Conservation (phyloP, 768 basidiomycete species). For the Lentinula raphanica region DNA sequence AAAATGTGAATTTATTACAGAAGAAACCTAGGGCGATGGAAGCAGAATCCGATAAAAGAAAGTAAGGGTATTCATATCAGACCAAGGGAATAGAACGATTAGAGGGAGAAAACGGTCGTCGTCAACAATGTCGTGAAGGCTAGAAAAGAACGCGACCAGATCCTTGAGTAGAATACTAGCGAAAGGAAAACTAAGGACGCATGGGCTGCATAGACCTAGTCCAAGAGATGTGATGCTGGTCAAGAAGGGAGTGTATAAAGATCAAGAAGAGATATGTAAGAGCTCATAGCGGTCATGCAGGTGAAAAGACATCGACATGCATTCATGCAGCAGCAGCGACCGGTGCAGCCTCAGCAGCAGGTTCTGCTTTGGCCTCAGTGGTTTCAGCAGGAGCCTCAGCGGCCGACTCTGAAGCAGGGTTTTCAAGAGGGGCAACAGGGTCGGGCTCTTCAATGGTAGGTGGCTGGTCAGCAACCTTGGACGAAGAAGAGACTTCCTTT, state of each 20-base stretch:
- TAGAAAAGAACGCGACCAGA: conserved; percentile 45
- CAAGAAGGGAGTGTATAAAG: conserved; percentile 30
- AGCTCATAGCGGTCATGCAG: conserved; percentile 43
- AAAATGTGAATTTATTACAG: conserved; percentile 47
- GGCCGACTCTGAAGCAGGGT: conserved; percentile 54
- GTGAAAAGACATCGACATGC: conserved; percentile 20
- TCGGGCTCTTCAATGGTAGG: conserved; percentile 82
- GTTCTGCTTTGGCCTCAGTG: conserved; percentile 22
- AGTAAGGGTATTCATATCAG: conserved; percentile 54
- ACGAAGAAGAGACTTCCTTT: conserved; percentile 62
- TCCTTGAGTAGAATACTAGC: conserved; percentile 48
- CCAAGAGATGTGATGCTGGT: conserved; percentile 33
- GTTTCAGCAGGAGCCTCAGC: conserved; percentile 26
- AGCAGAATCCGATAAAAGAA: conserved; percentile 52
- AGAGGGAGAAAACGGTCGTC: conserved; percentile 60
- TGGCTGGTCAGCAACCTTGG: conserved; percentile 86
- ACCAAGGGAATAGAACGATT: conserved; percentile 57
- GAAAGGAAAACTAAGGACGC: conserved; percentile 24
- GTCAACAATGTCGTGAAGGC: conserved; percentile 55
- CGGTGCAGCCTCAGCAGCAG: conserved; percentile 42
- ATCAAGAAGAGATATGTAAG: conserved; percentile 27
- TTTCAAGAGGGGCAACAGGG: conserved; percentile 80
- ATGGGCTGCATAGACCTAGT: conserved; percentile 29
- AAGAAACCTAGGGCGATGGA: conserved; percentile 51
- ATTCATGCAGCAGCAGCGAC: conserved; percentile 79